A percentile compares a stretch with the other conserved stretches of the same genome.
These are phyloP conservation scores for Colletotrichum musae DNA, from an alignment of 2,329 filamentous ascomycete species.

Conservation along the genomic window DNA sequence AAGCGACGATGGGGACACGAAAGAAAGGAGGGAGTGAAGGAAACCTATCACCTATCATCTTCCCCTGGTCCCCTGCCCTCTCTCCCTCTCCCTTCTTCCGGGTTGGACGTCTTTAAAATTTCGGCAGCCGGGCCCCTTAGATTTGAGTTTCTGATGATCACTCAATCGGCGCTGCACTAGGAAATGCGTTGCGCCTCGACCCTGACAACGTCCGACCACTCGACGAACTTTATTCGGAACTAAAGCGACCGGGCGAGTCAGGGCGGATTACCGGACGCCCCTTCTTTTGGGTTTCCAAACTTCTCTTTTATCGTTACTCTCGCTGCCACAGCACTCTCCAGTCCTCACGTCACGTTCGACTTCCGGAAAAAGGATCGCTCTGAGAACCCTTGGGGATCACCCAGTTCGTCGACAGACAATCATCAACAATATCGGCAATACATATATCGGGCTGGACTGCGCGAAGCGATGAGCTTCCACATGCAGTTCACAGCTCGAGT, in stretches of 20 bases:
- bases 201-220: conserved; percentile 23
- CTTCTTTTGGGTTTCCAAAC: not conserved
- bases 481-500: conserved; percentile 20
- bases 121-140: not conserved
- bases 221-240: conserved; percentile 29
- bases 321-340: no score
- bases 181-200: conserved; percentile 18
- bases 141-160: conserved; percentile 7
- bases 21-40: not conserved
- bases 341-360: no score
- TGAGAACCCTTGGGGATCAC: not conserved
- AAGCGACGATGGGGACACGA: not conserved
- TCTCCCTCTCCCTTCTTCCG: not conserved
- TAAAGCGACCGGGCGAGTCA: conserved; percentile 29
- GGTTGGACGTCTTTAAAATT: not conserved
- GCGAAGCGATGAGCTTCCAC: conserved; percentile 28
- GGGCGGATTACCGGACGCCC: conserved; percentile 3
- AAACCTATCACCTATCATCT: not conserved
- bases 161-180: not conserved
- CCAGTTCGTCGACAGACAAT: not conserved
- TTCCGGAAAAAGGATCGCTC: not conserved
- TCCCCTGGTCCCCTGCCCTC: not conserved
- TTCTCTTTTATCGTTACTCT: conserved; percentile 10
- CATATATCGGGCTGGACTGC: not conserved
- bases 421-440: not conserved